Evolutionary conservation across 2,329 filamentous ascomycete species (phyloP).

Genomic region (Emmonsiellopsis sp.): DNA sequence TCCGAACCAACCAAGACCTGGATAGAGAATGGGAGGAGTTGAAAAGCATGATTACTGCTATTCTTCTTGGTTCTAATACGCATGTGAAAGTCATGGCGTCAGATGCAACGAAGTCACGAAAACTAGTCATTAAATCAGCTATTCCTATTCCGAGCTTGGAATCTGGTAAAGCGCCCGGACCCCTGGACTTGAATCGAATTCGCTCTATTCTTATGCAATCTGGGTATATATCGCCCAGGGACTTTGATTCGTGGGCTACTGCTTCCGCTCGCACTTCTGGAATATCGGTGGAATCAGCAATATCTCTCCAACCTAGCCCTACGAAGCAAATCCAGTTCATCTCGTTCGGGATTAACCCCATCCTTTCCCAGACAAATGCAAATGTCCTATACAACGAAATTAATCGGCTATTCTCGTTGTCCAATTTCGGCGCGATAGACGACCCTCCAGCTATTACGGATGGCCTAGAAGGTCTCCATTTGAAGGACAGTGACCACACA

Average conservation of each 20-base stretch:
- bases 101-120: constrained; percentile 39
- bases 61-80: constrained; percentile 62
- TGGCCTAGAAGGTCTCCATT: constrained; percentile 26
- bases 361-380: constrained; percentile 45
- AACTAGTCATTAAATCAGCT: constrained; percentile 23
- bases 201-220: constrained; percentile 57
- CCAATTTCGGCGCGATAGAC: constrained; percentile 62
- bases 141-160: neutral
- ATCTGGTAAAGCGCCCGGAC: neutral
- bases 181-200: constrained; percentile 13
- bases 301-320: constrained; percentile 62
- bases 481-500: constrained; percentile 21
- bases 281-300: constrained; percentile 58
- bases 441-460: constrained; percentile 29
- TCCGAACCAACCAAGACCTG: constrained; percentile 43
- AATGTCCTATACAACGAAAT: constrained; percentile 67
- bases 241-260: constrained; percentile 56
- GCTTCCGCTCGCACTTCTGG: constrained; percentile 56
- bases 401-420: constrained; percentile 67
- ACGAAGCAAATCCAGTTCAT: constrained; percentile 72
- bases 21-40: constrained; percentile 59
- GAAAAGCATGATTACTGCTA: constrained; percentile 47
- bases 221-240: constrained; percentile 48
- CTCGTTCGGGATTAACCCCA: constrained; percentile 62
- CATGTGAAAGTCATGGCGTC: constrained; percentile 50